Conservation (phyloP, 2,329 filamentous ascomycete genomes). For the Zalaria sp. region DNA sequence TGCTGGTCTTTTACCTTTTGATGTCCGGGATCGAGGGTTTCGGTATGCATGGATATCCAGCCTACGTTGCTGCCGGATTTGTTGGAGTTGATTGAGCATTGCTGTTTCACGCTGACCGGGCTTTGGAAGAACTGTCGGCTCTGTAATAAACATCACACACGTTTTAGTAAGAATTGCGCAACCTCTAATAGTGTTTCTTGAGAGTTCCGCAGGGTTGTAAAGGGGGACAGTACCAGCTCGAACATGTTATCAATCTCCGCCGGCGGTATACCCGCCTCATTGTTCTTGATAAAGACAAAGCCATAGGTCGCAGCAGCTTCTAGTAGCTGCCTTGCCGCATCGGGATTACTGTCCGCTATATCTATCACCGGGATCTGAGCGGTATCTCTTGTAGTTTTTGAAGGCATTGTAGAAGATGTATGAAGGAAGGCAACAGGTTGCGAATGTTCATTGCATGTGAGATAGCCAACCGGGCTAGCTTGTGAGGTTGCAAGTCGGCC, state of each 20-base stretch:
- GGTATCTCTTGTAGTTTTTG: not conserved
- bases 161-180: not conserved
- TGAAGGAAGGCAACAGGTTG: too few relatives aligned
- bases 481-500: too few relatives aligned
- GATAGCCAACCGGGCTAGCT: too few relatives aligned
- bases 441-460: too few relatives aligned
- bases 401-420: not conserved
- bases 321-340: constrained; percentile 56
- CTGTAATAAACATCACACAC: not conserved
- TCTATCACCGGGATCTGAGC: constrained; percentile 65
- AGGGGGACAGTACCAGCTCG: constrained; percentile 41
- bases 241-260: constrained; percentile 59
- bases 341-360: constrained; percentile 45
- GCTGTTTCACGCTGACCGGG: constrained; percentile 55
- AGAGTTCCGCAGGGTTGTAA: not conserved
- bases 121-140: constrained; percentile 51
- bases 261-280: constrained; percentile 47
- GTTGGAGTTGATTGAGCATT: constrained; percentile 57
- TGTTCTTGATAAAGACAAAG: constrained; percentile 78
- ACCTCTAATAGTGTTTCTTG: not conserved
- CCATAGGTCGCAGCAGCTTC: constrained; percentile 70
- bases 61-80: constrained; percentile 57
- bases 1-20: constrained; percentile 54
- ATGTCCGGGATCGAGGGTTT: constrained; percentile 72
- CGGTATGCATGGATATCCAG: constrained; percentile 77